These are phyloP conservation scores for Picea abies DNA, from an alignment of 83 land plant genomes.

Conservation along the genomic window DNA sequence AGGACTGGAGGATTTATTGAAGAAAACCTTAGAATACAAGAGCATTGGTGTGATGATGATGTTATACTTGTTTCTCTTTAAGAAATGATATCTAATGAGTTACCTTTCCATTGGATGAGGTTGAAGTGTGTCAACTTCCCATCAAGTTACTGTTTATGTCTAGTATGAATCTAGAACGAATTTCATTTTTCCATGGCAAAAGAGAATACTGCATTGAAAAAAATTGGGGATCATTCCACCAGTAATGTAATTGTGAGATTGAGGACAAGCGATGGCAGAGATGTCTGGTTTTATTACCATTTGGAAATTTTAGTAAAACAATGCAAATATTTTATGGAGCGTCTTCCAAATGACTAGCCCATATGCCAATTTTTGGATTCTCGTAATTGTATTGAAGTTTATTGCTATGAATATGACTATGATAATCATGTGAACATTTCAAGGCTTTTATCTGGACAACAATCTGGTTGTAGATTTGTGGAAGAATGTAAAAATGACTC, in stretches of 20 bases:
- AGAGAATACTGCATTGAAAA: constrained; percentile 4
- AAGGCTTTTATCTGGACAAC: constrained; percentile 47
- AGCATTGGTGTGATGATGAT: too few relatives aligned
- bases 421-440: constrained; percentile 70
- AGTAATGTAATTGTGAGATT: constrained; percentile 89
- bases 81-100: too few relatives aligned
- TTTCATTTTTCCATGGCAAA: constrained; percentile 15
- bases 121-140: too few relatives aligned
- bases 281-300: constrained; percentile 78
- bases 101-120: too few relatives aligned
- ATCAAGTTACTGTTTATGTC: too few relatives aligned
- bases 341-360: constrained; percentile 86
- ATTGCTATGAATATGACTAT: constrained; percentile 62
- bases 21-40: too few relatives aligned
- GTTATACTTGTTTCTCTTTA: too few relatives aligned
- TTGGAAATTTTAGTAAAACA: constrained; percentile 51
- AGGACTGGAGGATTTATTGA: too few relatives aligned
- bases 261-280: constrained; percentile 74
- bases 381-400: constrained; percentile 72
- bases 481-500: constrained; percentile 70
- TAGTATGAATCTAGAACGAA: too few relatives aligned
- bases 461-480: constrained; percentile 36
- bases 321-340: constrained; percentile 80
- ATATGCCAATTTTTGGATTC: constrained; percentile 74
- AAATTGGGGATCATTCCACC: constrained; percentile 64